These are phyloP conservation scores for Citrus hindsii DNA, from an alignment of 345 rosid species.

Conservation along the genomic window DNA sequence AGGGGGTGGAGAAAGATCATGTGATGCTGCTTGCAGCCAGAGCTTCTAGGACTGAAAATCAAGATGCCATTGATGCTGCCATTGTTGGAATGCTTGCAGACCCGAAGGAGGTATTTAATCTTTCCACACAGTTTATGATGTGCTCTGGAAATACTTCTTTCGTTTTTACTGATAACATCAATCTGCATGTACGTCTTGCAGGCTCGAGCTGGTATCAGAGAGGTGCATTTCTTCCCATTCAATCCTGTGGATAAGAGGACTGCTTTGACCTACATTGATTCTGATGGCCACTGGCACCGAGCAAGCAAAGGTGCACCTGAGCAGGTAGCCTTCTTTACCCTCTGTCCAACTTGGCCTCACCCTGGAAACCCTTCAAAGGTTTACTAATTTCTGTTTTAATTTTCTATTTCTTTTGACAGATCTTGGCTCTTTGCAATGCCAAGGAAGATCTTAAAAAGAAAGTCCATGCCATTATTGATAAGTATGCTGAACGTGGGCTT, in stretches of 20 bases:
- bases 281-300: conserved; percentile 70
- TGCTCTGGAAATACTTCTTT: not conserved
- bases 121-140: not conserved
- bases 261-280: conserved; percentile 70
- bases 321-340: conserved; percentile 41
- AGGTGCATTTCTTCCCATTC: conserved; percentile 79
- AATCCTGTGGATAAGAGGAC: conserved; percentile 87
- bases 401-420: conserved; percentile 32
- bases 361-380: not conserved
- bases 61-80: conserved; percentile 90
- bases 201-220: conserved; percentile 77
- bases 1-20: conserved; percentile 61
- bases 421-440: conserved; percentile 52
- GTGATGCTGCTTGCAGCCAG: conserved; percentile 73
- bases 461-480: conserved; percentile 57
- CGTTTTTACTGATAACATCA: not conserved
- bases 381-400: not conserved
- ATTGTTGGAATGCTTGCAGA: conserved; percentile 87
- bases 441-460: conserved; percentile 57
- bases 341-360: not conserved
- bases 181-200: conserved; percentile 13
- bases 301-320: conserved; percentile 95
- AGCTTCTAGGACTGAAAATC: conserved; percentile 85
- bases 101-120: conserved; percentile 57
- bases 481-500: conserved; percentile 79